Conservation (phyloP, 768 basidiomycete species). For the Calocybe cyanea region DNA sequence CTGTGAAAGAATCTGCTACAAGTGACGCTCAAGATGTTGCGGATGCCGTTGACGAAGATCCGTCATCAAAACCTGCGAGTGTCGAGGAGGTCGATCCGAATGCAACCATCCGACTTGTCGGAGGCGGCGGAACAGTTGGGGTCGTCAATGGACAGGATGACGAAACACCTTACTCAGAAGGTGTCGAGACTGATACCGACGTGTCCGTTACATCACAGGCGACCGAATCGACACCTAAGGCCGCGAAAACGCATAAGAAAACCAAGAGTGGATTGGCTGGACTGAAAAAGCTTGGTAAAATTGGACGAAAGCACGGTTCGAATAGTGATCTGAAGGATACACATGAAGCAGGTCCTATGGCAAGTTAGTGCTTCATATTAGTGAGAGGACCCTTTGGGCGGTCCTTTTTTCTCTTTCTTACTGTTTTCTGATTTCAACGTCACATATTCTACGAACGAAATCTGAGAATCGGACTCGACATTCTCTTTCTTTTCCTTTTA, state of each 20-base stretch:
- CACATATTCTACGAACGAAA: neutral
- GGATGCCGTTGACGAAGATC: conserved; percentile 2
- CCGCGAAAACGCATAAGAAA: conserved; percentile 46
- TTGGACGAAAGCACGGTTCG: conserved; percentile 51
- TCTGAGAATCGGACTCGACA: conserved; percentile 2
- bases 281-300: conserved; percentile 51
- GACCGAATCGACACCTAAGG: conserved; percentile 23
- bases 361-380: conserved; percentile 5
- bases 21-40: neutral
- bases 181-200: conserved; percentile 33
- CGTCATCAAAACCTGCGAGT: conserved; percentile 11
- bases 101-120: conserved; percentile 57
- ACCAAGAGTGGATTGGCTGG: conserved; percentile 53
- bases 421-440: neutral
- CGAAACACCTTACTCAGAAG: conserved; percentile 24
- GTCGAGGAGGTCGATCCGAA: conserved; percentile 24
- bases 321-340: conserved; percentile 41
- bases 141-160: conserved; percentile 24
- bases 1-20: conserved; percentile 1
- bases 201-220: conserved; percentile 31
- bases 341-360: conserved; percentile 12
- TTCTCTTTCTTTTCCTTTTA: neutral
- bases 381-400: neutral
- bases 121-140: conserved; percentile 47
- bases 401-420: conserved; percentile 2